Evolutionary conservation across 2,329 filamentous ascomycete genomes (phyloP), one percentile per base, ranked within the genome.

Genomic region (Phyllosticta citribraziliensis): DNA sequence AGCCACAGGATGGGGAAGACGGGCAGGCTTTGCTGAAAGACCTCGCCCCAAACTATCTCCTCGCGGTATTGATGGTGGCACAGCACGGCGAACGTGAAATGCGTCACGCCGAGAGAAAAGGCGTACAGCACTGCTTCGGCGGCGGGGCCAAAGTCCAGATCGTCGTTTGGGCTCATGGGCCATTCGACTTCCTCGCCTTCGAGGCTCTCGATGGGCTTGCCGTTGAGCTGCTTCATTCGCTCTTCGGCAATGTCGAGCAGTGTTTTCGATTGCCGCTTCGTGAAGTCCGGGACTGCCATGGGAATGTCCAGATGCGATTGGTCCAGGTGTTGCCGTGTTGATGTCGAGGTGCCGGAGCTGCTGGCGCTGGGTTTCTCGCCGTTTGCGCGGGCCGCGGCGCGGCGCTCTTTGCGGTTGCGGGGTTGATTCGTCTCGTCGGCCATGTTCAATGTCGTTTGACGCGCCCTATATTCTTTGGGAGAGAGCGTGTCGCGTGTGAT

Each of bases 11-110:
- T 69, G 0, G 78, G 78, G 35, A 76, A 62, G 2, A 76, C 72
- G 2, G 70, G 79, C 1, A 74, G 68, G 1, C 84, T 79, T 55
- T 87, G 80, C 56, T 69, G 68, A 12, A 79, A 66, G 2, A 91
- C 80, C 24, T 77, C 73, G 0, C 69, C 61, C 85, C 86, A 90
- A 3, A 80, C 70, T 2, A 91, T 79, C 2, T 84, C 80, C 64
- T 85, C 79, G n/a, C 84, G 83, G 68, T 90, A 94, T 73, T 94
- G 89, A 66, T 87, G 82, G 71, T 91, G 88, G 22, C 91, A 88
- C 11, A 94, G 78, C 47, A 91, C 85, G 69, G 93, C 89, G 58
- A 94, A 80, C 0, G 87, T 90, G 66, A 91, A 86, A 70, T 93
- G 88, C 57, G 92, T 74, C 78, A 86, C 88, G 12, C 83, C 79